phyloP scores from a whole-genome alignment of 352 stramenopile species.

The Globisporangium irregulare region DNA sequence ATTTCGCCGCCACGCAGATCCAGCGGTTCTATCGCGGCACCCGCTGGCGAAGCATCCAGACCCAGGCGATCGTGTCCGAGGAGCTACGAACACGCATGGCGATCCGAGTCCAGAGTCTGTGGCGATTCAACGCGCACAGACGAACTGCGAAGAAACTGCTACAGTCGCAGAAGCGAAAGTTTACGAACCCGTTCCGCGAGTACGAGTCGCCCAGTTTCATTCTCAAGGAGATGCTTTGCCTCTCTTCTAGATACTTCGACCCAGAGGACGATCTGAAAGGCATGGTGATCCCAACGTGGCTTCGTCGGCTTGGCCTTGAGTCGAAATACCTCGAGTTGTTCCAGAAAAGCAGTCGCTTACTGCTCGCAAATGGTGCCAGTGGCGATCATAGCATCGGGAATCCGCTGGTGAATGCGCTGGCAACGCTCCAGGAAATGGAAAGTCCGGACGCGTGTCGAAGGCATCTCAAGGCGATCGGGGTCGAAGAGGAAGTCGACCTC shows the following conservation, averaged over 20 bases:
- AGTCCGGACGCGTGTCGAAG: slow-evolving; percentile 13
- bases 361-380: slow-evolving; percentile 2
- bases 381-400: no score
- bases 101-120: slow-evolving; percentile 52
- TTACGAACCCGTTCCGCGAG: slow-evolving; percentile 47
- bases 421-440: slow-evolving; percentile 20
- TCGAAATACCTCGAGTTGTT: slow-evolving; percentile 44
- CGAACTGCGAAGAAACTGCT: slow-evolving; percentile 47
- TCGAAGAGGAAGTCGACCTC: slow-evolving; percentile 39
- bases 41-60: slow-evolving; percentile 31
- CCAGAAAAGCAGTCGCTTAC: slow-evolving; percentile 28
- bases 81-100: slow-evolving; percentile 56
- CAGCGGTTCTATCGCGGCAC: slow-evolving; percentile 53
- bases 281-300: slow-evolving; percentile 49
- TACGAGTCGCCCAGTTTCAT: slow-evolving; percentile 29
- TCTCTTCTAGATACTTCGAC: slow-evolving; percentile 39
- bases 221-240: slow-evolving; percentile 28
- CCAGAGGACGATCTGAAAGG: slow-evolving; percentile 56
- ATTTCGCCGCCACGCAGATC: slow-evolving; percentile 49
- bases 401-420: slow-evolving; percentile 18
- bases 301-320: slow-evolving; percentile 54
- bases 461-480: slow-evolving; percentile 31
- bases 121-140: slow-evolving; percentile 51
- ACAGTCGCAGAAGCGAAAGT: slow-evolving; percentile 42
- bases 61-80: slow-evolving; percentile 27